Conservation (phyloP, 345 rosid species). For the Eucalyptus pumila region DNA sequence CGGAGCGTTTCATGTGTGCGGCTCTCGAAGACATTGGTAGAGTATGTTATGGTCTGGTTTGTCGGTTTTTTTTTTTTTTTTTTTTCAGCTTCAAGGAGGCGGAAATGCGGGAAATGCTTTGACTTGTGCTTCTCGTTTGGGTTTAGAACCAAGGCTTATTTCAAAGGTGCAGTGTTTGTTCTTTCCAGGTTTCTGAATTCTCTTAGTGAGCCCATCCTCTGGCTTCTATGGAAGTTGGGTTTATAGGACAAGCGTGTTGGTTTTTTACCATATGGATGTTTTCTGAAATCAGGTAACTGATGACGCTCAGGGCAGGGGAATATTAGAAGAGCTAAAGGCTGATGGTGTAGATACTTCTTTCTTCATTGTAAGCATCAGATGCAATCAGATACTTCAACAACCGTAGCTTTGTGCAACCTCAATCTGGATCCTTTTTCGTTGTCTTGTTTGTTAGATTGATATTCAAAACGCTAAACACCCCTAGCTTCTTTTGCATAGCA, state of each 20-base stretch:
- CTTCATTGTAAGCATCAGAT: slow-evolving; percentile 27
- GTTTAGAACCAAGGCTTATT: slow-evolving; percentile 48
- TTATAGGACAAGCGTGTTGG: neutral
- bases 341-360: slow-evolving; percentile 64
- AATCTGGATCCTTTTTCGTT: neutral
- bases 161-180: slow-evolving; percentile 29
- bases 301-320: slow-evolving; percentile 44
- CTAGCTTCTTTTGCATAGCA: neutral
- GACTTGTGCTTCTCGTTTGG: slow-evolving; percentile 67
- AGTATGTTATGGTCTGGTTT: neutral
- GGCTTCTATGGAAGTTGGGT: neutral
- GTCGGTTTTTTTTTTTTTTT: neutral
- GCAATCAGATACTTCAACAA: neutral
- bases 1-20: neutral
- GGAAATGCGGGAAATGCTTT: slow-evolving; percentile 73
- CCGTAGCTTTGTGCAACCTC: neutral
- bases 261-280: neutral
- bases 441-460: neutral
- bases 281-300: slow-evolving; percentile 27
- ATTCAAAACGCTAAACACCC: neutral
- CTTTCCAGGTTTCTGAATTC: neutral
- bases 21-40: neutral
- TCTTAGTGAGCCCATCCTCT: neutral
- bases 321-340: slow-evolving; percentile 42
- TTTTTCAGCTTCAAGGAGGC: slow-evolving; percentile 56